Base-by-base conservation (phyloP, 164 flowering plant species). In the Nymphaea thermarum region DNA sequence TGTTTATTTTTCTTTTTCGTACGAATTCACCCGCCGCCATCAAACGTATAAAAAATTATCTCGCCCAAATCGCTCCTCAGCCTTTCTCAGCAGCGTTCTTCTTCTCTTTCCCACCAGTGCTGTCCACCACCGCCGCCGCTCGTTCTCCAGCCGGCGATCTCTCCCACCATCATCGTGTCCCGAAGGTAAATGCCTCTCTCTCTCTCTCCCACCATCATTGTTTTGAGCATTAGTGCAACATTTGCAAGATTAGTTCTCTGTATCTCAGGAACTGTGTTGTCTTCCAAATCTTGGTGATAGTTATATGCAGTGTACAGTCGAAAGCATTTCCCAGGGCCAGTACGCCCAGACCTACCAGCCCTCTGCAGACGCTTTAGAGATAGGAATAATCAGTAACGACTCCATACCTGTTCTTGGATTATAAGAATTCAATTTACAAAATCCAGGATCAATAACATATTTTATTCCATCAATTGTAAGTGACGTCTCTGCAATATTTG, bases 181-280 rank as follows among this genome's bases (percentile, higher is more conserved):
- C n/a, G n/a, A n/a, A n/a, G n/a, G n/a, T n/a, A n/a, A n/a, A n/a
- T n/a, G n/a, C n/a, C n/a, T n/a, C n/a, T n/a, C n/a, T n/a, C n/a
- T n/a, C n/a, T n/a, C n/a, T n/a, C n/a, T n/a, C n/a, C n/a, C n/a
- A n/a, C n/a, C n/a, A n/a, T n/a, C 73, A 92, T 86, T 71, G 96
- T 95, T 83, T 95, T 95, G 7, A 95, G 85, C 45, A 82, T 71
- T 41, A 95, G 90, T 1, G 90, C 99, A 67, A 87, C 91, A 80
- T 86, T 90, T n/a, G 99, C 96, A 67, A 95, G 87, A 78, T 95
- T 95, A 15, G 98, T 92, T 72, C 98, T 75, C 63, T 92, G 99
- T 69, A 92, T 86, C 75, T 94, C 99, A 6, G 98, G 99, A 5
- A 87, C 86, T 3, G 96, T 85, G 71, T 90, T 90, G 60, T 91